These are phyloP conservation scores for Sarocladium brachiariae DNA, from an alignment of 2,329 filamentous ascomycete genomes.

Conservation along the genomic window DNA sequence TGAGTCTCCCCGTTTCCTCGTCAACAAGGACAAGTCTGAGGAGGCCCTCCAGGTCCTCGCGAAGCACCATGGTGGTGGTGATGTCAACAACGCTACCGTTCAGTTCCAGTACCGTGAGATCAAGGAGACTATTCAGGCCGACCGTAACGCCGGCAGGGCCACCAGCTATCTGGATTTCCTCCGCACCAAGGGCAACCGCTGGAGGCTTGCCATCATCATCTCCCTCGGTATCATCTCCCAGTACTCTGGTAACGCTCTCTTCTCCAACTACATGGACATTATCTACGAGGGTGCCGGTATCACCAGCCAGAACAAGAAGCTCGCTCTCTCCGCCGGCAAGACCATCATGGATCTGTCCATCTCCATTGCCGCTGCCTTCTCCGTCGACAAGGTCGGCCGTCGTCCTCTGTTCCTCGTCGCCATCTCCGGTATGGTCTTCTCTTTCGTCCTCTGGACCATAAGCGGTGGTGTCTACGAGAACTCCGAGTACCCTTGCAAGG, in stretches of 20 bases:
- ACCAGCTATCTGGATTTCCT: constrained; percentile 56
- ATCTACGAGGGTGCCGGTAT: constrained; percentile 58
- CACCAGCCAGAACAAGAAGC: constrained; percentile 47
- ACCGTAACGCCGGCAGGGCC: constrained; percentile 40
- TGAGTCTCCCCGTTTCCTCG: constrained; percentile 59
- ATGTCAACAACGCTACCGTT: constrained; percentile 51
- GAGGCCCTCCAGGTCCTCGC: constrained; percentile 55
- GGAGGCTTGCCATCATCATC: constrained; percentile 54
- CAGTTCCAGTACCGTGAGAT: constrained; percentile 63
- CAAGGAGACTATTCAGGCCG: constrained; percentile 53
- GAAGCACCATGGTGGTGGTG: constrained; percentile 57
- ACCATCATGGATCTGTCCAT: constrained; percentile 53
- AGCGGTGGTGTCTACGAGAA: constrained; percentile 46
- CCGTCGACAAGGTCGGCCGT: constrained; percentile 43
- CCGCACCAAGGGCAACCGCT: constrained; percentile 56
- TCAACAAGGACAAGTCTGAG: constrained; percentile 55
- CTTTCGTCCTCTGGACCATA: constrained; percentile 44
- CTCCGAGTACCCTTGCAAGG: constrained; percentile 19
- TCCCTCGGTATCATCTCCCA: constrained; percentile 61
- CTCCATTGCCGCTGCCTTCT: constrained; percentile 45
- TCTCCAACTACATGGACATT: constrained; percentile 59
- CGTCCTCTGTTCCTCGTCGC: constrained; percentile 47
- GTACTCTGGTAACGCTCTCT: constrained; percentile 60
- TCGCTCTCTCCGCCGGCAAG: constrained; percentile 47
- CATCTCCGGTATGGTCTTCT: constrained; percentile 40